Evolutionary conservation across 2,329 filamentous ascomycete genomes (phyloP), one percentile per base, ranked within the genome.

Genomic region (Ploettnerulaceae sp.): DNA sequence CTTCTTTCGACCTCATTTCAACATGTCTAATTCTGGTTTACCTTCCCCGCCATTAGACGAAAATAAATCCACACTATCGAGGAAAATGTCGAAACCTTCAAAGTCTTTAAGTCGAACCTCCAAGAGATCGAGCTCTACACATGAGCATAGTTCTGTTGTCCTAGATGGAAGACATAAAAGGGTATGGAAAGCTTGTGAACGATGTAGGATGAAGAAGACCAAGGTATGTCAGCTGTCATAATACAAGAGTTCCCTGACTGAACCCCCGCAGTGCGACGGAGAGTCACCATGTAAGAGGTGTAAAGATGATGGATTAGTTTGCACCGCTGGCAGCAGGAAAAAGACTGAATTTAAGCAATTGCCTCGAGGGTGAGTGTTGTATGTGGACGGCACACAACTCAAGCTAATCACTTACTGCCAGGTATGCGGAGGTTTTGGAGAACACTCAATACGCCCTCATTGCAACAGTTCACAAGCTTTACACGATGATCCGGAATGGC

Each of bases 271-370:
- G 77, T 82, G 79, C 59, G 78, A 82, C 54, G 79, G 79, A 51
- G 78, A 82, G 58, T 81, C 81, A 47, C 79, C 79, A 7, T 83
- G 79, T 64, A 82, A 82, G 66, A 69, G 79, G 57, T 83, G 79
- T 63, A 82, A 80, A 64, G 78, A 82, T 55, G 79, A 83, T 51
- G 77, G 77, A 12, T 68, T 81, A 6, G 76, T 82, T 15, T 82
- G 79, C 65, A 81, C 76, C 6, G 77, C 78, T 12, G 79, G 79
- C 6, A 74, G 77, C 11, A 69, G 79, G 52, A 82, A 82, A 61
- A 82, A 82, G 75, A 78, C 77, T n/a, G 79, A 82, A 58, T 82
- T 79, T 63, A 83, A 83, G 68, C 78, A 82, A 64, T 63, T 82
- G 36, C 79, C 79, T 8, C 67, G 75, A 69, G 79, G 79, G 72